These are phyloP conservation scores for Ustilago bromivora DNA, from an alignment of 1,284 basidiomycete genomes.

Conservation along the genomic window DNA sequence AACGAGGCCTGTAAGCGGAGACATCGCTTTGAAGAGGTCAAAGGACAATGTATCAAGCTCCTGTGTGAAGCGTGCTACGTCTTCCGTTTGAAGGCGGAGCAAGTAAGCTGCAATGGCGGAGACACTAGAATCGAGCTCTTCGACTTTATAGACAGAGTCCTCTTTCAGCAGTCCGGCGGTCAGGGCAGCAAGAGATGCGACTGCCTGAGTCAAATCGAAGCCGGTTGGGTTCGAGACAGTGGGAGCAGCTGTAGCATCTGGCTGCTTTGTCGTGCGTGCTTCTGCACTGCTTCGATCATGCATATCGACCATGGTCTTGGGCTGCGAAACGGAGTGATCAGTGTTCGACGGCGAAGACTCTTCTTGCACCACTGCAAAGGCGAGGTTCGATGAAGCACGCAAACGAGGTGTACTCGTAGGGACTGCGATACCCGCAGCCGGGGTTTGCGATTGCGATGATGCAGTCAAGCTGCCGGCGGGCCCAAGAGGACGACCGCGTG, in stretches of 20 bases:
- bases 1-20: constrained; percentile 48
- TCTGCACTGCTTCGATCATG: constrained; percentile 9
- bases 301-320: constrained; percentile 37
- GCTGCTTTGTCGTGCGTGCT: not conserved
- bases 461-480: constrained; percentile 30
- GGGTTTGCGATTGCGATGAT: not conserved
- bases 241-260: not conserved
- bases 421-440: constrained; percentile 31
- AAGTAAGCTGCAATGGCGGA: constrained; percentile 29
- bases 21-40: constrained; percentile 53
- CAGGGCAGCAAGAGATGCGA: constrained; percentile 10
- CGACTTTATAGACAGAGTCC: not conserved
- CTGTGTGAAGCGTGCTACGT: constrained; percentile 29
- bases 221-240: not conserved
- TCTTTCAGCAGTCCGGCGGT: constrained; percentile 21
- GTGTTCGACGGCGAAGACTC: constrained; percentile 47
- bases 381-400: constrained; percentile 50
- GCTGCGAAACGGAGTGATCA: constrained; percentile 32
- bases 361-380: constrained; percentile 47
- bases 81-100: constrained; percentile 19
- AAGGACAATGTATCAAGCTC: constrained; percentile 51
- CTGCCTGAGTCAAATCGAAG: constrained; percentile 20
- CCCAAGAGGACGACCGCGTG: constrained; percentile 40
- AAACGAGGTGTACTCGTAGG: constrained; percentile 25
- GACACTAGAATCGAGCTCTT: constrained; percentile 18